Evolutionary conservation across 2,329 filamentous ascomycete genomes (phyloP), one percentile per base, ranked within the genome.

Genomic region (Trichoderma simmonsii): DNA sequence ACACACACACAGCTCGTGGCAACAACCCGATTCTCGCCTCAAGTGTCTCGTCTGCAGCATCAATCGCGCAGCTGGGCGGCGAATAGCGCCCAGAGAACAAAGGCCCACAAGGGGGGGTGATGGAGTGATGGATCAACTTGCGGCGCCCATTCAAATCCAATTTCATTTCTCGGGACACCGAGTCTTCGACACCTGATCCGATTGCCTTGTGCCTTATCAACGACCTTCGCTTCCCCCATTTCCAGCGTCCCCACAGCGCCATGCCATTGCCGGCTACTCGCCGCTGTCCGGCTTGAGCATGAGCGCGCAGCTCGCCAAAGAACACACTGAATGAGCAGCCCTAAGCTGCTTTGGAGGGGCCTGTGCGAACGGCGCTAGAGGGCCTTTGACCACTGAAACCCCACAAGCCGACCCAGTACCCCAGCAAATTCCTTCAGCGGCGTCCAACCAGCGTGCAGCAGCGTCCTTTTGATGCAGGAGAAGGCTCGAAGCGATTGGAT

Each of bases 41-140:
- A 54, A 59, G 48, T 69, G 66, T 69, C 57, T 69, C 66, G 36
- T 54, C 66, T 69, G 66, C 66, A 61, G 66, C 66, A 69, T 69
- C 57, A 30, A 56, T 39, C 57, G 39, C 57, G 39, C 56, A 39
- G 65, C 54, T 62, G 66, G 66, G 66, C 66, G 57, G 57, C 66
- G 56, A 69, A 69, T 69, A 34, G 66, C 66, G 66, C 66, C 66
- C 66, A 69, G 28, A 56, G n/a, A 21, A 21, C 26, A 36, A 51
- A 51, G 36, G 26, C 57, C 66, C 66, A 21, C 66, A 61, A 61
- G 34, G 65, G 65, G 34, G 34, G 14, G 34, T 36, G 34, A 36
- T 36, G 60, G 21, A 11, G 36, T 43, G 63, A 51, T 48, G 34
- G 56, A 60, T 60, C 24, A 59, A 36, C 34, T 14, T 57, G 43